Evolutionary conservation across 768 basidiomycete genomes (phyloP).

Genomic region (Mycena latifolia): DNA sequence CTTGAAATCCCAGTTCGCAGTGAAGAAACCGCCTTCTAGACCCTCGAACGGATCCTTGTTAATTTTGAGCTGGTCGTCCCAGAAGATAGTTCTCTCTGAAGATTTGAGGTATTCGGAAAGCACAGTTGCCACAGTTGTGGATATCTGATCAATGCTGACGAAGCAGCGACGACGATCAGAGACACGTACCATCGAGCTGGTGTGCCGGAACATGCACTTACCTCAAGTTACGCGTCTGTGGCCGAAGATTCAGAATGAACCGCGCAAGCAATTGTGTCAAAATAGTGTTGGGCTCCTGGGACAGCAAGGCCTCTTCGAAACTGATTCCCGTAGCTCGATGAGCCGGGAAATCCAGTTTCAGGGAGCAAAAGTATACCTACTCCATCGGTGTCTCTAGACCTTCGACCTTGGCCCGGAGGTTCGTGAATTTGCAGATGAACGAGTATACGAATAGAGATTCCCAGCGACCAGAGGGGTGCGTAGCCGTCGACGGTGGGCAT

Average conservation of each 20-base stretch:
- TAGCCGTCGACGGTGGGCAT: constrained; percentile 72
- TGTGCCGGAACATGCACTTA: constrained; percentile 58
- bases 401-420: constrained; percentile 79
- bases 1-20: constrained; percentile 86
- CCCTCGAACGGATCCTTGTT: constrained; percentile 83
- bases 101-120: constrained; percentile 81
- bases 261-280: constrained; percentile 79
- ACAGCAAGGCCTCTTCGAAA: constrained; percentile 84
- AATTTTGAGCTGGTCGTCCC: constrained; percentile 74
- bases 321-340: constrained; percentile 59
- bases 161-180: constrained; percentile 49
- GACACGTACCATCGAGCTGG: constrained; percentile 44
- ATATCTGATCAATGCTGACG: constrained; percentile 84
- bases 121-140: constrained; percentile 76
- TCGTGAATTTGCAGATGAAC: constrained; percentile 87
- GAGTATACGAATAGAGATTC: constrained; percentile 88
- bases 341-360: constrained; percentile 34
- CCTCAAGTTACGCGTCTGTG: constrained; percentile 93
- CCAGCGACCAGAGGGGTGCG: constrained; percentile 87
- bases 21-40: constrained; percentile 80
- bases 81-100: constrained; percentile 82
- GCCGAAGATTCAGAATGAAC: constrained; percentile 86
- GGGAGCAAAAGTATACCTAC: constrained; percentile 62
- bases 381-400: constrained; percentile 87
- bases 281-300: constrained; percentile 77